These are phyloP conservation scores for fission yeast (Schizosaccharomyces pombe) DNA, from an alignment of 805 yeast genomes.

Conservation along the genomic window DNA sequence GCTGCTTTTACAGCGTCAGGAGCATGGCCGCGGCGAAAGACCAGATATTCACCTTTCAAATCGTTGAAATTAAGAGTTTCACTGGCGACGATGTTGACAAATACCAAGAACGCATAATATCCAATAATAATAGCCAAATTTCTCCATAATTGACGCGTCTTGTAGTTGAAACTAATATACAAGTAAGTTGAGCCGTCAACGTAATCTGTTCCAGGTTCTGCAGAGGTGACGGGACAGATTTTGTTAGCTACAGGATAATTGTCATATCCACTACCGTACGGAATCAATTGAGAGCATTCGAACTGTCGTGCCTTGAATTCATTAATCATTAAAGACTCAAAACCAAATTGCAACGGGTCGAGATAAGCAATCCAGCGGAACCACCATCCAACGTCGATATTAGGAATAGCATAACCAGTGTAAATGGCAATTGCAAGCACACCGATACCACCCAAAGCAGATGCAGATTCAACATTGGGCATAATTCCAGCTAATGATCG, in stretches of 20 bases:
- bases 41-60: conserved; percentile 15
- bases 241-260: conserved; percentile 18
- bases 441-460: conserved; percentile 23
- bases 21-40: conserved; percentile 18
- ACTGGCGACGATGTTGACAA: conserved; percentile 14
- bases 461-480: conserved; percentile 17
- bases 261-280: conserved; percentile 33
- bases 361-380: conserved; percentile 40
- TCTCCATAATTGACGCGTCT: conserved; percentile 49
- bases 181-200: conserved; percentile 43
- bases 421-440: conserved; percentile 21
- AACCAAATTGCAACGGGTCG: conserved; percentile 33
- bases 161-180: conserved; percentile 25
- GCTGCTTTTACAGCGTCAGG: conserved; percentile 17
- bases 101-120: conserved; percentile 21
- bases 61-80: conserved; percentile 16
- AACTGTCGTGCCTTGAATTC: conserved; percentile 39
- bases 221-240: conserved; percentile 40
- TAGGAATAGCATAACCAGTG: conserved; percentile 31
- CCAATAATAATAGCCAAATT: conserved; percentile 46
- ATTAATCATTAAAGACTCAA: conserved; percentile 39
- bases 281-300: conserved; percentile 30
- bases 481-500: conserved; percentile 19
- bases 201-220: conserved; percentile 26
- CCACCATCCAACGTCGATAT: conserved; percentile 44